phyloP scores from a whole-genome alignment of 768 basidiomycete species.

The Naganishia antarctica region DNA sequence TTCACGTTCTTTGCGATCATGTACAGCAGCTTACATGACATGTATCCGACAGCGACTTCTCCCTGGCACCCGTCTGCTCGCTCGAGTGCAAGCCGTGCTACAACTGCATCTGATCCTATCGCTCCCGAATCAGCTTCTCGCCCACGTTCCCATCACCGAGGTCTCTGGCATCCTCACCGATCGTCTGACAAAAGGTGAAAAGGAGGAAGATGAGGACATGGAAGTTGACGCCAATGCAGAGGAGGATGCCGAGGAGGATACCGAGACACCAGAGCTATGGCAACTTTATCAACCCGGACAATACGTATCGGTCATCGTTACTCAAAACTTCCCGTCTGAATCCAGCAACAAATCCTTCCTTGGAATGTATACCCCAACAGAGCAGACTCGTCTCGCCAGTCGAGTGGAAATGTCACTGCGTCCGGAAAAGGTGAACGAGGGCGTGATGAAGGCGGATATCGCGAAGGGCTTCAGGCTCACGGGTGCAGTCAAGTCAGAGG shows the following conservation, averaged over 20 bases:
- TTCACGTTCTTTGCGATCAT: too few relatives aligned
- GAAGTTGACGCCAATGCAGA: constrained; percentile 52
- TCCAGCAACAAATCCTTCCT: constrained; percentile 46
- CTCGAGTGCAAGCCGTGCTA: constrained; percentile 78
- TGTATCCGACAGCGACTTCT: constrained; percentile 67
- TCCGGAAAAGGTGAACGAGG: constrained; percentile 78
- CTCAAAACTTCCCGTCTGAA: constrained; percentile 64
- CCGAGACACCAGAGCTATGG: constrained; percentile 61
- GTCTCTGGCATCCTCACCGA: constrained; percentile 73
- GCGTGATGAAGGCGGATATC: constrained; percentile 71
- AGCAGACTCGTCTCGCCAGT: constrained; percentile 42
- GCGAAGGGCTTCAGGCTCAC: constrained; percentile 54
- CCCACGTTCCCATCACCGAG: constrained; percentile 89
- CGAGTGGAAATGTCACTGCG: constrained; percentile 73
- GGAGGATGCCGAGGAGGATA: constrained; percentile 56
- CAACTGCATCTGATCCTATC: constrained; percentile 87
- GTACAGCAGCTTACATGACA: too few relatives aligned
- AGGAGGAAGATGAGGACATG: constrained; percentile 41
- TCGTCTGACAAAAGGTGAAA: constrained; percentile 62
- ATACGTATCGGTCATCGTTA: constrained; percentile 74
- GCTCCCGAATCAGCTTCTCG: constrained; percentile 90
- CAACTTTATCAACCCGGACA: constrained; percentile 79
- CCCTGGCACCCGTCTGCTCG: constrained; percentile 79
- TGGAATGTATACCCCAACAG: constrained; percentile 44
- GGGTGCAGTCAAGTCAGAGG: constrained; percentile 72